These are phyloP conservation scores for Ambrosiella cleistominuta DNA, from an alignment of 2,329 filamentous ascomycete genomes.

Conservation along the genomic window DNA sequence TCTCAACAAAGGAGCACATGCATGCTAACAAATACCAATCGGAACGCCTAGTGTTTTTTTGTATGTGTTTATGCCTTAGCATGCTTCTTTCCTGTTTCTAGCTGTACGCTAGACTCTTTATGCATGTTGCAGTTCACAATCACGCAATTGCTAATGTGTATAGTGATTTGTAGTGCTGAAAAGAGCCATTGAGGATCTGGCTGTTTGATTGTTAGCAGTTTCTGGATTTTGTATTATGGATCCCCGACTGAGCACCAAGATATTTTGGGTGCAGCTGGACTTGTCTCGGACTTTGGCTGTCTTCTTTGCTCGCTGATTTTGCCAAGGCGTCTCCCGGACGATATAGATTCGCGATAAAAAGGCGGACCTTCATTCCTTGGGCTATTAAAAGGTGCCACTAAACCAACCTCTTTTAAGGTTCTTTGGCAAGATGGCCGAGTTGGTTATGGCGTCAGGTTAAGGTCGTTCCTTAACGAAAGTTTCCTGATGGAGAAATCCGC, in stretches of 20 bases:
- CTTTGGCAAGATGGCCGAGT: constrained; percentile 20
- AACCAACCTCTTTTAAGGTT: too few species aligned
- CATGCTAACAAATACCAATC: not conserved
- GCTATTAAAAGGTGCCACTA: too few species aligned
- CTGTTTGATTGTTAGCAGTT: not conserved
- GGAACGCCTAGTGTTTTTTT: not conserved
- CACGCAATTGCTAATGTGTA: not conserved
- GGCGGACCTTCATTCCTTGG: too few species aligned
- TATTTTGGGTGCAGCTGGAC: not conserved
- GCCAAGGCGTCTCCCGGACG: too few species aligned
- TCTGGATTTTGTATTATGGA: not conserved
- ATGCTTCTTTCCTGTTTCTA: not conserved
- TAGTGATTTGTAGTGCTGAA: not conserved
- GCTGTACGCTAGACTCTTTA: not conserved
- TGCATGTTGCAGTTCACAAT: not conserved
- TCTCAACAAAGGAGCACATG: not conserved
- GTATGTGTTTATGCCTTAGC: not conserved
- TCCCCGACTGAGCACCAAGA: not conserved
- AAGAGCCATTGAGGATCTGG: not conserved
- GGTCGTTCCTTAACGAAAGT: constrained; percentile 15
- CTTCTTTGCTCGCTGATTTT: too few species aligned
- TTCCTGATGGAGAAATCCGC: constrained; percentile 13
- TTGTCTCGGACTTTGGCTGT: not conserved
- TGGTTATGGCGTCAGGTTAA: constrained; percentile 23
- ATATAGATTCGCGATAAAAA: too few species aligned